phyloP scores from a whole-genome alignment of 805 yeast genomes.

The Danielia oregonensis region DNA sequence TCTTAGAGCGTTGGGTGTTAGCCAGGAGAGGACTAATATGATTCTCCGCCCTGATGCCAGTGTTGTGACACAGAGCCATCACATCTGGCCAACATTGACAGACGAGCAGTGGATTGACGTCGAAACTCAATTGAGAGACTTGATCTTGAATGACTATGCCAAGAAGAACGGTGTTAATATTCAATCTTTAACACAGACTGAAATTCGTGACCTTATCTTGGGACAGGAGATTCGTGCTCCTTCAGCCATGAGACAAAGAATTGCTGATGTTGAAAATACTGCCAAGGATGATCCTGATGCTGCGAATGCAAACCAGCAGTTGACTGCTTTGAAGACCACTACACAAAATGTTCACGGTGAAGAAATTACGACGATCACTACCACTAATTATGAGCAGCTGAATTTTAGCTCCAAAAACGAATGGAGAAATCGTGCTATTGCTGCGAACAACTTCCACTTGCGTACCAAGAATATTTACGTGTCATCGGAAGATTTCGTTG shows the following conservation, averaged over 20 bases:
- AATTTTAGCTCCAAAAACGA: conserved; percentile 79
- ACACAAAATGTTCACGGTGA: conserved; percentile 94
- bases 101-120: conserved; percentile 91
- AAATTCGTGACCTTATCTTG: conserved; percentile 86
- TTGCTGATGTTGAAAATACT: conserved; percentile 62
- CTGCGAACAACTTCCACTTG: conserved; percentile 66
- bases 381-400: conserved; percentile 82
- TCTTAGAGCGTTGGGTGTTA: conserved; percentile 77
- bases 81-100: conserved; percentile 87
- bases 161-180: conserved; percentile 82
- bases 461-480: conserved; percentile 71
- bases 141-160: conserved; percentile 82
- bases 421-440: conserved; percentile 87
- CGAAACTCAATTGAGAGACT: conserved; percentile 82
- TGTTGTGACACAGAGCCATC: conserved; percentile 68
- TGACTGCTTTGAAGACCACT: conserved; percentile 75
- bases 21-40: conserved; percentile 70
- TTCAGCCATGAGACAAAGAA: conserved; percentile 78
- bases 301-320: conserved; percentile 43
- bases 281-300: conserved; percentile 31
- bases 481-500: conserved; percentile 52
- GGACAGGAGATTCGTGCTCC: conserved; percentile 95
- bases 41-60: conserved; percentile 74
- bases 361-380: conserved; percentile 89
- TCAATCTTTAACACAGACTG: conserved; percentile 85